Base-by-base conservation (phyloP, 768 basidiomycete species). In the Auriculariales sp. region DNA sequence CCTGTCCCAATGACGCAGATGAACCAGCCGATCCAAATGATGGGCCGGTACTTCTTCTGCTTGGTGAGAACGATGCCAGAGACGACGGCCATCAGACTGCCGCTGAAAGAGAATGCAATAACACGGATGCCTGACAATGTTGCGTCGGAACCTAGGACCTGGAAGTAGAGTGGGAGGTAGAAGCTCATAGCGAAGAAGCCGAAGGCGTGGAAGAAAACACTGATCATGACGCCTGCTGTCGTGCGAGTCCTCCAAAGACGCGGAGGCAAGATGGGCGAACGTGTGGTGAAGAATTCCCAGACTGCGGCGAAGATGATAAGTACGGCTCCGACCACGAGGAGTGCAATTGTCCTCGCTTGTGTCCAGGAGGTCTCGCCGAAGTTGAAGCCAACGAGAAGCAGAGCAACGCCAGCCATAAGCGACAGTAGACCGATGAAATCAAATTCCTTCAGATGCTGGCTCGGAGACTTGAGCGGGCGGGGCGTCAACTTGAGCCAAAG, bases 351-450 rank as follows among this genome's bases (percentile, higher is more conserved):
- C 52, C 73, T 63, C 7, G 75, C 61, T 2, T 68, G 62, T 3
- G 70, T 68, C 83, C 85, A 89, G 49, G 67, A 69, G 0, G 68
- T 73, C 59, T 85, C 75, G 57, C 83, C 77, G 52, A 71, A 74
- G 61, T 83, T 78, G 57, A 89, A 83, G 0, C 86, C 86, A 11
- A 89, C 61, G 9, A 89, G 68, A 14, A 89, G 53, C 51, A 74
- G 74, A 11, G 84, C 66, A n/a, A 86, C 71, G 1, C 84, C 83
- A 5, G 58, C 64, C 28, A 86, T 71, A 24, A 88, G 71, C 22
- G 83, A 66, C 28, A 66, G 30, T 7, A 89, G 69, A 5, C 86
- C 86, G 11, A 78, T 29, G 53, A 85, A 83, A 61, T 89, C 86
- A 53, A 89, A 83, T 47, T 81, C 75, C 6, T 58, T 54, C n/a